Evolutionary conservation across 495 filamentous ascomycete species (phyloP), one percentile per base, ranked within the genome.

Genomic region (Tuber microsphaerosporum): DNA sequence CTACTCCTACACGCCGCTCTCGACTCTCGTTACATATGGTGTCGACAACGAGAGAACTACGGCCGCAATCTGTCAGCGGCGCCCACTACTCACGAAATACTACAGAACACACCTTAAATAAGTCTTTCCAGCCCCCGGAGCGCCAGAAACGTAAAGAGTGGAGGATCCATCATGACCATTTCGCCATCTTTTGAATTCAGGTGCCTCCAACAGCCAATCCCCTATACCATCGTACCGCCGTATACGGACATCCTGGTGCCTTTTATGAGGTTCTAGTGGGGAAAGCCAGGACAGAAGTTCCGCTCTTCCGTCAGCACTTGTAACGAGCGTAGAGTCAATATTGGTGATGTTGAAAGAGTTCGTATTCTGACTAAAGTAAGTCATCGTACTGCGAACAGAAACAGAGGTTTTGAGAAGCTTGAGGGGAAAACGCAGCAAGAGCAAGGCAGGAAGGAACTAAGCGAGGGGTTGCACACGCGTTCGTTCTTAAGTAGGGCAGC

Each of bases 321-420:
- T 61, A 61, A 56, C 7, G n/a, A 61, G 51, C 51, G 7, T 8
- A 56, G 22, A 26, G 20, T 26, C 51, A 26, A 61, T 31, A 22
- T 31, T 61, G n/a, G 51, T 61, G 12, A 12, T 61, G 51, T 61
- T 61, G 12, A 61, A 61, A 61, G 10, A 61, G 51, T 61, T 61
- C n/a, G 51, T 61, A 61, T 61, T 61, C n/a, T 61, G 51, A 61
- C 51, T 61, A 26, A 61, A 61, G 51, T 31, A 61, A 61, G n/a
- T 16, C 51, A 61, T 61, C n/a, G 51, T 31, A 31, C 14, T 61
- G 51, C 51, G n/a, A 61, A 61, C n/a, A 31, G 26, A 16, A 61
- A 31, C 51, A 12, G 2, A 26, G 51, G n/a, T 31, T 61, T 16
- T 31, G 26, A 61, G 51, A 61, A 26, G 51, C 51, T 61, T 31